These are phyloP conservation scores for Tritrichomonas foetus DNA, from an alignment of 208 protist species.

Conservation along the genomic window DNA sequence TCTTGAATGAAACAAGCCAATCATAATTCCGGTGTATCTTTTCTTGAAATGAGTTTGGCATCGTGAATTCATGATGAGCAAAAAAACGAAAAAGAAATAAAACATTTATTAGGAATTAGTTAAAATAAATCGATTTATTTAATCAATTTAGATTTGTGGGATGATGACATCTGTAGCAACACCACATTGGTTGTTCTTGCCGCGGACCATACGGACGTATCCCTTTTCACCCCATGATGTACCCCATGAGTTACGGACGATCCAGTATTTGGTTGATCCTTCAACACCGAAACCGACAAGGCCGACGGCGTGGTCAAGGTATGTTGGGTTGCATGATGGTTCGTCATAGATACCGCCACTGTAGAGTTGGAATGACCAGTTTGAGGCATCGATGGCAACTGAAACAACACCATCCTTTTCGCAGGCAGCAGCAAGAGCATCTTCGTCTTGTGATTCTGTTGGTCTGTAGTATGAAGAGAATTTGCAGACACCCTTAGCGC, in stretches of 20 bases:
- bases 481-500: neutral
- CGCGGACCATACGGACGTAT: slow-evolving; percentile 44
- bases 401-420: slow-evolving; percentile 37
- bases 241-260: slow-evolving; percentile 59
- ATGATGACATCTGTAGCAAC: slow-evolving; percentile 45
- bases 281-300: slow-evolving; percentile 20
- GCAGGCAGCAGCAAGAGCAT: slow-evolving; percentile 29
- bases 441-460: slow-evolving; percentile 45
- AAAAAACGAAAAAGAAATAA: too few species aligned
- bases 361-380: slow-evolving; percentile 49
- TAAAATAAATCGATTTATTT: too few species aligned
- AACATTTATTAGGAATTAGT: too few species aligned
- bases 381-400: slow-evolving; percentile 50
- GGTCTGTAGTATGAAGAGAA: neutral
- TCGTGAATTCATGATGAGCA: too few species aligned
- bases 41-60: too few species aligned
- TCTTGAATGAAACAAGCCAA: too few species aligned
- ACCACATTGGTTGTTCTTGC: slow-evolving; percentile 55
- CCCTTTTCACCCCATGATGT: slow-evolving; percentile 54
- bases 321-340: neutral
- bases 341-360: slow-evolving; percentile 49
- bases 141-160: neutral
- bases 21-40: too few species aligned
- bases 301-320: neutral
- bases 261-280: slow-evolving; percentile 42